Percentiles rank a stretch among this genome's conserved stretches.
Evolutionary conservation across 768 basidiomycete genomes (phyloP).

Genomic region (Atractiella rhizophila): DNA sequence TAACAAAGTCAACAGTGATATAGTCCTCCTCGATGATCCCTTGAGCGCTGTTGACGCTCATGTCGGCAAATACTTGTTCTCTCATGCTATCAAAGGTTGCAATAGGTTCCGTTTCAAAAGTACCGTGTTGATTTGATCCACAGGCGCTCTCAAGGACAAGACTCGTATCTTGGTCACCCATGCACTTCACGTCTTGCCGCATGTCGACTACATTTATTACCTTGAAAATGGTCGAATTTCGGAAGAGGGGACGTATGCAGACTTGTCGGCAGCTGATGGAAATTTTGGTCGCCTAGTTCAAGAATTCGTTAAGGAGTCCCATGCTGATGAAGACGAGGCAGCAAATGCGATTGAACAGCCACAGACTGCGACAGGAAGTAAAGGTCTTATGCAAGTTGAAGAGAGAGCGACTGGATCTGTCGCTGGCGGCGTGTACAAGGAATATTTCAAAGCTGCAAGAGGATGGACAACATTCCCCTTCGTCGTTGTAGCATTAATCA

Average conservation of each 20-base stretch:
- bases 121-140: slow-evolving; percentile 54
- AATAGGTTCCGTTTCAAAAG: no score
- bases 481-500: slow-evolving; percentile 33
- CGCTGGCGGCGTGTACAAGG: slow-evolving; percentile 19
- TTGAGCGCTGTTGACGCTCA: slow-evolving; percentile 57
- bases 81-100: slow-evolving; percentile 60
- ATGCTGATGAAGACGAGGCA: slow-evolving; percentile 23
- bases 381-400: slow-evolving; percentile 51
- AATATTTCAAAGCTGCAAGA: slow-evolving; percentile 45
- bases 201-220: slow-evolving; percentile 64
- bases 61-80: slow-evolving; percentile 65
- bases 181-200: slow-evolving; percentile 65
- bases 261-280: slow-evolving; percentile 39
- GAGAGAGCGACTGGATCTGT: slow-evolving; percentile 58
- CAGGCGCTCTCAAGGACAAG: slow-evolving; percentile 35
- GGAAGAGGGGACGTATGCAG: slow-evolving; percentile 56
- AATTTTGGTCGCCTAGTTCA: slow-evolving; percentile 47
- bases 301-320: slow-evolving; percentile 45
- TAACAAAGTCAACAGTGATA: no score
- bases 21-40: slow-evolving; percentile 63
- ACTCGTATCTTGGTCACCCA: slow-evolving; percentile 77
- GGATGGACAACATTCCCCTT: slow-evolving; percentile 37
- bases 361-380: slow-evolving; percentile 12
- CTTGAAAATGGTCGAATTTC: slow-evolving; percentile 48
- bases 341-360: slow-evolving; percentile 17